Percentiles rank a stretch among this genome's conserved stretches.
phyloP scores from a whole-genome alignment of 179 eudicot genomes.

The Vitellaria paradoxa region DNA sequence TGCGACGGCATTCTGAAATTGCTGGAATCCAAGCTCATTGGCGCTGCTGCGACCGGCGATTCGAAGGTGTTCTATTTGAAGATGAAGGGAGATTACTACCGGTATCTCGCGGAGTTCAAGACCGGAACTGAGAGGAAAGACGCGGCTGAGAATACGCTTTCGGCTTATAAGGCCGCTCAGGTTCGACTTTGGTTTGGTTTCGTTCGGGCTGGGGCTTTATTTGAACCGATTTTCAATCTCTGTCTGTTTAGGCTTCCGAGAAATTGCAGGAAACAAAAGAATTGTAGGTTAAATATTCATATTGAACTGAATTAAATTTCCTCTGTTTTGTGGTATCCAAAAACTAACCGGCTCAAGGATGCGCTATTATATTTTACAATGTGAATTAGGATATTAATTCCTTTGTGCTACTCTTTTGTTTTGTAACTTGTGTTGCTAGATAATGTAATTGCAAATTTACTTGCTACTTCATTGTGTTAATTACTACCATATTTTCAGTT shows the following conservation, averaged over 20 bases:
- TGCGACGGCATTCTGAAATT: background rate
- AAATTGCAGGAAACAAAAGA: too few species aligned
- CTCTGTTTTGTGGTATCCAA: too few species aligned
- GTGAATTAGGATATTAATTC: too few species aligned
- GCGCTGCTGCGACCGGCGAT: background rate
- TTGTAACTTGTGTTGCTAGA: too few species aligned
- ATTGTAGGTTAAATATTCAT: too few species aligned
- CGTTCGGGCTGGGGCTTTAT: background rate
- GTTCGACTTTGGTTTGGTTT: background rate
- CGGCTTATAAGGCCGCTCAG: background rate
- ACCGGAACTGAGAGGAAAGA: background rate
- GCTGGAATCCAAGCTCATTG: background rate
- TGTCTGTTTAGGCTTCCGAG: background rate
- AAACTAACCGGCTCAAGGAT: too few species aligned
- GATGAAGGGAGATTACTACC: background rate
- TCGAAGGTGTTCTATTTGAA: slow-evolving; percentile 1
- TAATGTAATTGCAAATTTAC: too few species aligned
- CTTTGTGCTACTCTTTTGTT: too few species aligned
- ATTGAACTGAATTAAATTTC: too few species aligned
- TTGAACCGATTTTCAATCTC: background rate
- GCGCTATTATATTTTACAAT: too few species aligned
- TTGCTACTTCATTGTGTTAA: too few species aligned
- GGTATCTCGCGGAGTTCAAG: slow-evolving; percentile 1
- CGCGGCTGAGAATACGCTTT: background rate
- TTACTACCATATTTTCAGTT: too few species aligned